Percentiles rank a stretch among this genome's conserved stretches.
Evolutionary conservation across 2,329 filamentous ascomycete species (phyloP).

Genomic region (Arthrocladium fulminans): DNA sequence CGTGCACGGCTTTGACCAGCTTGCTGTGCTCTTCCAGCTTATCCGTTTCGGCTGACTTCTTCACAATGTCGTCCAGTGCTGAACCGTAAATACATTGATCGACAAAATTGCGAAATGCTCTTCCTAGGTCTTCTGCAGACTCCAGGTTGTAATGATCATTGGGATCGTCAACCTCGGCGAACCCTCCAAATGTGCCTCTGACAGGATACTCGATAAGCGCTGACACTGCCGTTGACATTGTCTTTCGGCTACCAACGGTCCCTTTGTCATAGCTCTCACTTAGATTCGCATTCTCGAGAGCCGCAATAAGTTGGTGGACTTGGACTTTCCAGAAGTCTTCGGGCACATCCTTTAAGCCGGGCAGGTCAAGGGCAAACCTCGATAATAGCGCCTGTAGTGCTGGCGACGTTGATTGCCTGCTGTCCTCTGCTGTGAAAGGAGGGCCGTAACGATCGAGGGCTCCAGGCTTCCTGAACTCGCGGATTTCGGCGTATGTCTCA

Average conservation of each 20-base stretch:
- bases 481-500: conserved; percentile 56
- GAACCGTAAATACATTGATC: conserved; percentile 60
- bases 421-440: conserved; percentile 46
- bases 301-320: conserved; percentile 50
- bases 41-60: conserved; percentile 50
- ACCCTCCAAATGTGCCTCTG: conserved; percentile 57
- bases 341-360: conserved; percentile 56
- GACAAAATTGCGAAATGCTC: conserved; percentile 59
- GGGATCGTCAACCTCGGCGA: conserved; percentile 30
- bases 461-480: conserved; percentile 57
- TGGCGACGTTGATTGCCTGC: conserved; percentile 47
- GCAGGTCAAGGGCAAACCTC: conserved; percentile 56
- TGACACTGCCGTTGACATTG: conserved; percentile 62
- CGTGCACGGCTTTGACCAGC: conserved; percentile 54
- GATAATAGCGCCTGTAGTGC: conserved; percentile 60
- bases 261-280: conserved; percentile 79
- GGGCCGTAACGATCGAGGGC: conserved; percentile 61
- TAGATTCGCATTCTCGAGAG: conserved; percentile 58
- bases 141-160: conserved; percentile 47
- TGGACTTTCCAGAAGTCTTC: conserved; percentile 57
- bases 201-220: conserved; percentile 61
- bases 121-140: conserved; percentile 51
- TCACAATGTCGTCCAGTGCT: conserved; percentile 56
- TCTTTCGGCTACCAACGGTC: conserved; percentile 63
- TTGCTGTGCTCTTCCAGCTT: conserved; percentile 57